Base-by-base conservation (phyloP, 1,284 basidiomycete species). In the Inonotus hispidus region DNA sequence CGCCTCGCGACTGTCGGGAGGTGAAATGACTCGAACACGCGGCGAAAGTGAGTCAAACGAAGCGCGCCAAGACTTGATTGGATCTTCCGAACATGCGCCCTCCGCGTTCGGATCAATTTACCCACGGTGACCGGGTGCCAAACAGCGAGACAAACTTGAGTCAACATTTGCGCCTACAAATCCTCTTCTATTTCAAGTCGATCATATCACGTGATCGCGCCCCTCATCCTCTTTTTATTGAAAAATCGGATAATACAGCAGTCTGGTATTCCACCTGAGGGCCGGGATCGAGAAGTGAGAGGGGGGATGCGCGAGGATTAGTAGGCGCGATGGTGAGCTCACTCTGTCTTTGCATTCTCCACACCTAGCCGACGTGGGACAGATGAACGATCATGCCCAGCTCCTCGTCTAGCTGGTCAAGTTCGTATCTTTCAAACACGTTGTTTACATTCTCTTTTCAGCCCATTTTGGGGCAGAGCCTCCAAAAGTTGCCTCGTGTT, bases 401-500 rank as follows among this genome's bases (percentile, higher is more conserved):
- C 32, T 32, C 8, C 8, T 8, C 8, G 32, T 32, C 32, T 32
- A 32, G 32, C 8, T 32, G 8, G 3, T 32, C 32, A 32, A 3
- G 3, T 32, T 32, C 32, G 8, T 8, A 32, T 8, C 32, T 16
- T 43, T 14, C 41, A 4, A 49, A 58, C 46, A 58, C 56, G 56
- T 37, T 49, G 41, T 10, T 45, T 16, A 45, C 41, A 46, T 32
- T 45, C 16, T 37, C n/a, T 19, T 25, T 49, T 21, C 32, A 47
- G 19, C 16, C 50, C 56, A 38, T 10, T 13, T 10, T 32, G 21
- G 32, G 35, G 21, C 19, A 49, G 56, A 58, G 56, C 56, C 56
- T 49, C 56, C 56, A n/a, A 37, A 35, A 25, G 7, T 13, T 49
- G 56, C 56, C 56, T 58, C 56, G 56, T 58, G 56, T 58, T 39